phyloP scores from a whole-genome alignment of 129 eudicot genomes.

The Dittrichia graveolens region DNA sequence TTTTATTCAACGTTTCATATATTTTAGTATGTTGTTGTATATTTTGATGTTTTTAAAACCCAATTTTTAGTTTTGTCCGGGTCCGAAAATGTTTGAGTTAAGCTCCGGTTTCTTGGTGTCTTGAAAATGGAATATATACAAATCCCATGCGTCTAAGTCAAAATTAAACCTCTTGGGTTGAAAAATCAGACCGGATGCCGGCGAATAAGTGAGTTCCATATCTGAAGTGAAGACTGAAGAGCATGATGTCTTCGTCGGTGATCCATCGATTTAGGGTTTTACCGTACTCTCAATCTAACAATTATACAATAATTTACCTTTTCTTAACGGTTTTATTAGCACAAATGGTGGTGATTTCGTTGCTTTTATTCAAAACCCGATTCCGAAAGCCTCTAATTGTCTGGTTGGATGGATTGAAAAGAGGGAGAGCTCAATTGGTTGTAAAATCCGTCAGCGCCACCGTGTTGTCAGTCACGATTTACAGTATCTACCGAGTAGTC shows the following conservation, averaged over 20 bases:
- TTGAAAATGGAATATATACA: too few relatives aligned
- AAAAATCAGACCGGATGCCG: neutral
- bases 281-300: neutral
- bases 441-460: conserved; percentile 41
- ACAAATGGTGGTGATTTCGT: conserved; percentile 42
- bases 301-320: conserved; percentile 33
- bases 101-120: too few relatives aligned
- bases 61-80: too few relatives aligned
- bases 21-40: too few relatives aligned
- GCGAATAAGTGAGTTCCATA: neutral
- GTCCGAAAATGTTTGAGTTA: too few relatives aligned
- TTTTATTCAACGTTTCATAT: too few relatives aligned
- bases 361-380: conserved; percentile 48
- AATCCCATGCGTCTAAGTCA: neutral
- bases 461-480: conserved; percentile 35
- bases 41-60: too few relatives aligned
- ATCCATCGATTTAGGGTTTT: conserved; percentile 19
- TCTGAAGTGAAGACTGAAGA: neutral
- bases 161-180: conserved; percentile 21
- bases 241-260: neutral
- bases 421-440: conserved; percentile 44
- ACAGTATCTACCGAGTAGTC: conserved; percentile 31
- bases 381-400: conserved; percentile 39
- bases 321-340: conserved; percentile 35
- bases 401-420: conserved; percentile 46